Percentiles rank a stretch among this genome's conserved stretches.
phyloP scores from a whole-genome alignment of 2,329 filamentous ascomycete genomes.

The Ophiostoma ulmi region DNA sequence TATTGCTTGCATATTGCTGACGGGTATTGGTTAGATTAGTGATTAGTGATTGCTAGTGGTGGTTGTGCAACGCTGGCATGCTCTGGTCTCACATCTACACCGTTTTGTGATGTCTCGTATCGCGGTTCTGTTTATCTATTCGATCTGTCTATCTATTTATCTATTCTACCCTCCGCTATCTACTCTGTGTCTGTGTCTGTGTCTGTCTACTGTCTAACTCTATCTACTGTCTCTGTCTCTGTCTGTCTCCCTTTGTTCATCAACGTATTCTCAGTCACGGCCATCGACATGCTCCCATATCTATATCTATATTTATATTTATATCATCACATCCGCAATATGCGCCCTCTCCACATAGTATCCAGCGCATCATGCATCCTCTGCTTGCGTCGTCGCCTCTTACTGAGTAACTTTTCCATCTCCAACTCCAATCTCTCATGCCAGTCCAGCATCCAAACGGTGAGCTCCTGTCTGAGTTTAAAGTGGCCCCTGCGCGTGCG shows the following conservation, averaged over 20 bases:
- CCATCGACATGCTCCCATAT: not conserved
- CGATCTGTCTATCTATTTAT: too few relatives aligned
- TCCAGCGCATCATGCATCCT: not conserved
- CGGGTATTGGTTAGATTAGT: too few relatives aligned
- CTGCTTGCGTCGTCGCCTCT: not conserved
- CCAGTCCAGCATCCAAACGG: not conserved
- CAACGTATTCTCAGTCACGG: slow-evolving; percentile 3
- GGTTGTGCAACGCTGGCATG: not conserved
- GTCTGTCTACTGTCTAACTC: not conserved
- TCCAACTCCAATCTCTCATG: not conserved
- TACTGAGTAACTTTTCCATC: too few relatives aligned
- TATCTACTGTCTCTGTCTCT: too few relatives aligned
- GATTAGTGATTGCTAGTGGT: not conserved
- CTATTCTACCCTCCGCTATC: too few relatives aligned
- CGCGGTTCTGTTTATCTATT: too few relatives aligned
- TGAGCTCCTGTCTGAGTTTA: slow-evolving; percentile 11
- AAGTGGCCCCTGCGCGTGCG: not conserved
- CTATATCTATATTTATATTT: too few relatives aligned
- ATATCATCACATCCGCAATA: not conserved
- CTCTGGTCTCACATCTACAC: slow-evolving; percentile 1
- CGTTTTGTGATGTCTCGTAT: not conserved
- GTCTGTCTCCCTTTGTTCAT: not conserved
- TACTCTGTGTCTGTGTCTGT: not conserved
- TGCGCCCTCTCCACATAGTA: not conserved
- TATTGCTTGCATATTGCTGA: not conserved